Evolutionary conservation across 352 stramenopile species (phyloP).

Genomic region (Ochromonadaceae sp.): DNA sequence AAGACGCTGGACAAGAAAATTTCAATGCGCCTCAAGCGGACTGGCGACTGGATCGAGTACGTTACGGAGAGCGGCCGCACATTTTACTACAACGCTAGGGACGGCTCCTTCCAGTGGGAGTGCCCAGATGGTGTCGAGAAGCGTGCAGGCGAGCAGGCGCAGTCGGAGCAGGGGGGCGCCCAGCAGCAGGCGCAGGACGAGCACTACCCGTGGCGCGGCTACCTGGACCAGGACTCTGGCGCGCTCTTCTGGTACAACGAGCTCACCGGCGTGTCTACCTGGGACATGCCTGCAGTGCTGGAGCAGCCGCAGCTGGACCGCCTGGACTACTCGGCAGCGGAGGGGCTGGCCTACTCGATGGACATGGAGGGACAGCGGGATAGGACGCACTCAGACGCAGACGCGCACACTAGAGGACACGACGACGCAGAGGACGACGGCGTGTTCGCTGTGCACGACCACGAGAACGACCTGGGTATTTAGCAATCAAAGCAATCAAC

Average conservation of each 20-base stretch:
- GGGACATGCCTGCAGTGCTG: conserved; percentile 23
- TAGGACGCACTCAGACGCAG: background rate
- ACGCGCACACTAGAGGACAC: background rate
- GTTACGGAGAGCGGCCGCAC: conserved; percentile 20
- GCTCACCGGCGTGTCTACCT: conserved; percentile 27
- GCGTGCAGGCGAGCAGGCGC: background rate
- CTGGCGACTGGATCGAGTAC: conserved; percentile 32
- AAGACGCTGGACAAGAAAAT: no score
- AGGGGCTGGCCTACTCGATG: no score
- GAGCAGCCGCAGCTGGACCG: background rate
- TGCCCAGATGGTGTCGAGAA: no score
- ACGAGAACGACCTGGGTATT: no score
- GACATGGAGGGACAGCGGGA: no score
- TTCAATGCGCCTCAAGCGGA: conserved; percentile 27
- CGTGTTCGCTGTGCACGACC: no score
- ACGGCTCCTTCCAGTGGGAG: conserved; percentile 25
- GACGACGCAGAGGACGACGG: conserved; percentile 11
- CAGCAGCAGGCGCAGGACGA: background rate
- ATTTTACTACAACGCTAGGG: conserved; percentile 32
- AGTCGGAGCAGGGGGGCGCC: background rate
- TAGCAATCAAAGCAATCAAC: no score
- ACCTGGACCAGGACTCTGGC: conserved; percentile 23
- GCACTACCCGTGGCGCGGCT: conserved; percentile 26
- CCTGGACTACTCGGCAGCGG: no score
- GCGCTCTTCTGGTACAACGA: conserved; percentile 33